Base-by-base conservation (phyloP, 2,329 filamentous ascomycete species). In the Orbilia blumenaviensis region DNA sequence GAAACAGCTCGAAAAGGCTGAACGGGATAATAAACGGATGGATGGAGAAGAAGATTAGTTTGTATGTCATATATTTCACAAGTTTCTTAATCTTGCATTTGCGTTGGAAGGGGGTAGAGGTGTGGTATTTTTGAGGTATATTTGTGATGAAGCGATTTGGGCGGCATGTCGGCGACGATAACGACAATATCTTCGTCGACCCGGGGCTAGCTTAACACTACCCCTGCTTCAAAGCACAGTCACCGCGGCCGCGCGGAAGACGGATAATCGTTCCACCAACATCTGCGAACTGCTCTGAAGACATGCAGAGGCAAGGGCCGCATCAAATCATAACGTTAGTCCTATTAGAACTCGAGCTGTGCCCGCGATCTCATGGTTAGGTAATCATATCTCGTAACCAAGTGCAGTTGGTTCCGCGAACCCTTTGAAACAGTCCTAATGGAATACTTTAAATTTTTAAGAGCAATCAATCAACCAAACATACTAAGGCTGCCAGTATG, bases 331-430 rank as follows among this genome's bases (percentile, higher is more conserved):
- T 67, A 67, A 66, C 63, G 50, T 67, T 67, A 48, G 48, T 46
- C 41, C 34, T 18, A 16, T 29, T 21, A 2, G 8, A 34, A 32
- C 50, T n/a, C 4, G 10, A n/a, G 14, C 18, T 36, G 7, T 6
- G 5, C 25, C 44, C 6, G 44, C 42, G 38, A 10, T n/a, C 18
- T 58, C 9, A 41, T 8, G 14, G 44, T 68, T 68, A 68, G 38
- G 29, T 68, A 68, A 68, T 68, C 64, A 50, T 60, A 46, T 68
- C 21, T 68, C 52, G 64, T 68, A 68, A 60, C n/a, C 25, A 16
- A 21, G n/a, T n/a, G n/a, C n/a, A n/a, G 18, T 12, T 46, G 52
- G 61, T 46, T 38, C 41, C 36, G 27, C 25, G 25, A 46, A 25
- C 34, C 29, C 18, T 42, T 54, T 41, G 46, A 32, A 18, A n/a